Conservation (phyloP, 805 yeast species). For the Cyberlindnera amylophila region DNA sequence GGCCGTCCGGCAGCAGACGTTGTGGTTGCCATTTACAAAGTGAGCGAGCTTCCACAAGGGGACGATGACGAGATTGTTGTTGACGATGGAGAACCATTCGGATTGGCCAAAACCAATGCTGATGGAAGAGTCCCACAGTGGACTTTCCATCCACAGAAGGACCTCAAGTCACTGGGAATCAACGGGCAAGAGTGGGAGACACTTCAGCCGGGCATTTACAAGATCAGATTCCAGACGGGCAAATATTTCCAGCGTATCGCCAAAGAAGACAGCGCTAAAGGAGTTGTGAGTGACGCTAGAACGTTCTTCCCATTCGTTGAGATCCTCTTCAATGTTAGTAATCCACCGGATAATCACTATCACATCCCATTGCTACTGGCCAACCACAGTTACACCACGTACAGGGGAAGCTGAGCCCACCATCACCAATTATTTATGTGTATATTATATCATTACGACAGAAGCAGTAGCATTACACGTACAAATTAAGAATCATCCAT, state of each 20-base stretch:
- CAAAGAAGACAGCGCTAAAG: constrained; percentile 20
- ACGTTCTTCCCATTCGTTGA: constrained; percentile 90
- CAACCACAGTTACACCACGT: constrained; percentile 85
- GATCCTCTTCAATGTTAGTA: constrained; percentile 62
- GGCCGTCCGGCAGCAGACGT: constrained; percentile 84
- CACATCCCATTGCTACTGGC: constrained; percentile 85
- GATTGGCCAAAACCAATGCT: constrained; percentile 62
- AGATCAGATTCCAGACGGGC: constrained; percentile 72
- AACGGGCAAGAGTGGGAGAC: constrained; percentile 37
- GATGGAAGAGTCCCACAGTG: constrained; percentile 82
- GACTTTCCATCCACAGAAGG: constrained; percentile 42
- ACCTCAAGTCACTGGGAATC: constrained; percentile 32
- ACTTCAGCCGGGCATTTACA: constrained; percentile 62
- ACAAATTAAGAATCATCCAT: no score
- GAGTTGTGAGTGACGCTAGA: constrained; percentile 30
- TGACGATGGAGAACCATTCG: constrained; percentile 46
- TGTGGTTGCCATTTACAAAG: constrained; percentile 52
- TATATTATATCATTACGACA: no score
- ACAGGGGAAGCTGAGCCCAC: constrained; percentile 67
- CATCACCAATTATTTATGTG: no score
- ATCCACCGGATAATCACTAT: constrained; percentile 74
- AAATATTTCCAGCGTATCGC: constrained; percentile 46
- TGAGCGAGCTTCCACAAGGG: constrained; percentile 23
- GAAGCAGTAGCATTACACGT: no score
- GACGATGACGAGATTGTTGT: constrained; percentile 29